These are phyloP conservation scores for Thalassiosira profunda DNA, from an alignment of 108 stramenopile genomes.

Conservation along the genomic window DNA sequence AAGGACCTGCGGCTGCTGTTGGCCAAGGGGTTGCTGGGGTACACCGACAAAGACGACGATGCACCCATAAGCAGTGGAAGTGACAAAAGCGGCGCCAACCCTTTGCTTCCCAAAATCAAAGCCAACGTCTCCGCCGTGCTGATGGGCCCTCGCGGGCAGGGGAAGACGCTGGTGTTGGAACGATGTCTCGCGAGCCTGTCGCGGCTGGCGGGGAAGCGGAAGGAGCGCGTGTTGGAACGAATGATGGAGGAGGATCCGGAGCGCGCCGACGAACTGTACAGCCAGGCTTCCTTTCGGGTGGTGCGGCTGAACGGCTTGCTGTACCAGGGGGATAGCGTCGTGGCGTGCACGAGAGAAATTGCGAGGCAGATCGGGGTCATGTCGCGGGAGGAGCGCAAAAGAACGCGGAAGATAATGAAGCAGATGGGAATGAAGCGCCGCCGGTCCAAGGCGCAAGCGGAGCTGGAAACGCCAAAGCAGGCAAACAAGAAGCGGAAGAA, in stretches of 20 bases:
- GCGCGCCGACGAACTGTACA: not conserved
- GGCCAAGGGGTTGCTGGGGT: conserved; percentile 33
- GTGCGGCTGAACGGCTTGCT: conserved; percentile 75
- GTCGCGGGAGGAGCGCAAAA: conserved; percentile 33
- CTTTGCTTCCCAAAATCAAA: conserved; percentile 15
- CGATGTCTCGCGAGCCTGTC: conserved; percentile 62
- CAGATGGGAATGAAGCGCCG: not conserved
- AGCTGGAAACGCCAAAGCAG: conserved; percentile 1
- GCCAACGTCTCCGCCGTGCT: conserved; percentile 71
- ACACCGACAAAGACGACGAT: conserved; percentile 4
- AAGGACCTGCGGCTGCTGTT: conserved; percentile 19
- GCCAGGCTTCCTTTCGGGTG: conserved; percentile 55
- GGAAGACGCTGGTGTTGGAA: conserved; percentile 76
- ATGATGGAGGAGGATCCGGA: conserved; percentile 1
- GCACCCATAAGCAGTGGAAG: not conserved
- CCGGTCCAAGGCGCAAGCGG: conserved; percentile 1
- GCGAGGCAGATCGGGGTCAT: conserved; percentile 78
- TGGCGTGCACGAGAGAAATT: conserved; percentile 69
- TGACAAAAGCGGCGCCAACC: not conserved
- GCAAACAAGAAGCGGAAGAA: conserved; percentile 3
- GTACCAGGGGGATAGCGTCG: conserved; percentile 71
- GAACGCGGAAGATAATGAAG: not conserved
- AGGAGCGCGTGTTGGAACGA: conserved; percentile 2
- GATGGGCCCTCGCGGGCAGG: conserved; percentile 77
- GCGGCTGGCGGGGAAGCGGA: conserved; percentile 26